These are phyloP conservation scores for Stylonectria norvegica DNA, from an alignment of 2,329 filamentous ascomycete species.

Conservation along the genomic window DNA sequence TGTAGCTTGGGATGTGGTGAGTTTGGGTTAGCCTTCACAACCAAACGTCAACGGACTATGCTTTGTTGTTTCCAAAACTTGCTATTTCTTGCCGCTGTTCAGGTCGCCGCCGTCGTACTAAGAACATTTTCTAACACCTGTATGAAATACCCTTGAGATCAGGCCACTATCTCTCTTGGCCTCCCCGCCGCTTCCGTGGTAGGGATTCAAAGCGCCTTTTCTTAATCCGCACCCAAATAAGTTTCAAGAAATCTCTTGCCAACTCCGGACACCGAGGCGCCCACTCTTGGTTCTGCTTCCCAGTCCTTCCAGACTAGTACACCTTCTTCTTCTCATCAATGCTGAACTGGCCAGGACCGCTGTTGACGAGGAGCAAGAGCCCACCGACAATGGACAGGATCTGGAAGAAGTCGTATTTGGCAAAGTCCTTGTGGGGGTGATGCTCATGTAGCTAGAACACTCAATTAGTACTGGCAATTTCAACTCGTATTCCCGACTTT, in stretches of 20 bases:
- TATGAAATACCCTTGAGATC: no score
- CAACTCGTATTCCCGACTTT: neutral
- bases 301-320: conserved; percentile 61
- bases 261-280: conserved; percentile 8
- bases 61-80: no score
- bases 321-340: conserved; percentile 99
- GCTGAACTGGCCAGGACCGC: conserved; percentile 94
- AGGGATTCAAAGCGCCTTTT: conserved; percentile 9
- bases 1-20: no score
- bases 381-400: conserved; percentile 97
- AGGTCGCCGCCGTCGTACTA: no score
- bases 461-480: conserved; percentile 6
- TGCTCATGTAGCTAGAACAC: conserved; percentile 79
- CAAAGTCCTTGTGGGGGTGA: conserved; percentile 99
- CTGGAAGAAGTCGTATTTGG: conserved; percentile 99
- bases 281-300: conserved; percentile 4
- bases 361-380: conserved; percentile 95
- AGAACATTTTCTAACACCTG: no score
- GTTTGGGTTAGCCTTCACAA: no score
- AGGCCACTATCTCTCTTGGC: no score
- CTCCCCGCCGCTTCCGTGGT: conserved; percentile 1
- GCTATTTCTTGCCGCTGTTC: no score
- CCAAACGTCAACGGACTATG: no score
- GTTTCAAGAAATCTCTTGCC: conserved; percentile 10
- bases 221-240: conserved; percentile 8